Percentiles rank a stretch among this genome's conserved stretches.
Conservation (phyloP, 768 basidiomycete genomes). For the Suillus weaverae region DNA sequence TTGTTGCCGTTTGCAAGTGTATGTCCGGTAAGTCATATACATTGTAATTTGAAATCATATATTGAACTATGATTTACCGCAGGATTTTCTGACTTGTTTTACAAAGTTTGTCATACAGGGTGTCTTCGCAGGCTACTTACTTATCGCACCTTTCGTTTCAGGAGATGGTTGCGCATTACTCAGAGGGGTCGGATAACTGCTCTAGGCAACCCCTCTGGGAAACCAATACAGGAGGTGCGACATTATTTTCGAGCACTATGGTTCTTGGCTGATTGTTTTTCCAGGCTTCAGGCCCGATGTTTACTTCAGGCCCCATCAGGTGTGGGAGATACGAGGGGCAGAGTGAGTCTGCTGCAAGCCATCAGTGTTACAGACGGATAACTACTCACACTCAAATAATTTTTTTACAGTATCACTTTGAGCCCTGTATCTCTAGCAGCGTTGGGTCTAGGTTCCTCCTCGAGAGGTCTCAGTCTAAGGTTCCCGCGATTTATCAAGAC, state of each 20-base stretch:
- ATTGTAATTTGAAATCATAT: neutral
- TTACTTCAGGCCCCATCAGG: constrained; percentile 70
- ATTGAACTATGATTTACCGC: constrained; percentile 10
- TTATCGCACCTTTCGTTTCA: constrained; percentile 33
- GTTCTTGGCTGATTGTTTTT: constrained; percentile 6
- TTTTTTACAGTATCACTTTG: constrained; percentile 61
- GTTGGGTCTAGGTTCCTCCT: constrained; percentile 52
- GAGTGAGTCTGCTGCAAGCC: constrained; percentile 43
- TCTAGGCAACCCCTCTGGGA: constrained; percentile 55
- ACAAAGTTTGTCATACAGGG: constrained; percentile 49
- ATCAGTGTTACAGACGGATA: constrained; percentile 2
- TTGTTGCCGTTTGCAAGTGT: constrained; percentile 86
- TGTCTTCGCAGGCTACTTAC: neutral
- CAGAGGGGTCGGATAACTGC: constrained; percentile 53
- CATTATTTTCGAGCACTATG: constrained; percentile 2
- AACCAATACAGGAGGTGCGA: constrained; percentile 62
- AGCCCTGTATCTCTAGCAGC: constrained; percentile 87
- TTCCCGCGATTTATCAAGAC: constrained; percentile 84
- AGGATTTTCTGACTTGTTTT: constrained; percentile 86
- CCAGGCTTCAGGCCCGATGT: constrained; percentile 63
- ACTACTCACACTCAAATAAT: constrained; percentile 10
- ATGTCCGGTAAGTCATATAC: constrained; percentile 62
- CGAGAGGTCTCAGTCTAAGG: constrained; percentile 75
- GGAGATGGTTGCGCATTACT: constrained; percentile 65
- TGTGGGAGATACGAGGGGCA: constrained; percentile 88